A percentile compares a stretch with the other conserved stretches of the same genome.
phyloP scores from a whole-genome alignment of 2,329 filamentous ascomycete species.

The Sclerotinia minor region DNA sequence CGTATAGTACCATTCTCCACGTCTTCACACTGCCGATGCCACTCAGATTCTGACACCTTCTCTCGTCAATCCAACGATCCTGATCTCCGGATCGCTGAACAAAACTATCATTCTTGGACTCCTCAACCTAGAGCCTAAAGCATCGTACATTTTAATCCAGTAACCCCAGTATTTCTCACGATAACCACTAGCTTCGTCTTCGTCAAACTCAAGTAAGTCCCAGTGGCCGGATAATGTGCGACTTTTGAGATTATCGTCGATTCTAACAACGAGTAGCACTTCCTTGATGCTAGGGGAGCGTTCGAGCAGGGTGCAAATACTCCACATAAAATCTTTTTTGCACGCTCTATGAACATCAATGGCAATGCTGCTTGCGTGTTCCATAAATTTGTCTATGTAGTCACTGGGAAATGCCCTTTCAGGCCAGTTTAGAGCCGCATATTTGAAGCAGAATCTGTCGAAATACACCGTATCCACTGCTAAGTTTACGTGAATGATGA shows the following conservation, averaged over 20 bases:
- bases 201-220: background rate
- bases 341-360: background rate
- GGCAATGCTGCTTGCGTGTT: background rate
- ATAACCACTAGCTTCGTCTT: background rate
- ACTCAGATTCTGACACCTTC: background rate
- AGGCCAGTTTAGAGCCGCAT: too few relatives aligned
- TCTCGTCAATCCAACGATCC: background rate
- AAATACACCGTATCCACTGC: background rate
- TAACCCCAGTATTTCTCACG: background rate
- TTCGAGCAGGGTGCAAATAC: background rate
- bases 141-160: background rate
- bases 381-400: background rate
- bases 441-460: background rate
- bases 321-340: fast-evolving
- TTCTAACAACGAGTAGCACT: background rate
- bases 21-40: too few relatives aligned
- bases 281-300: background rate
- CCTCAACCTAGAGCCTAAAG: background rate
- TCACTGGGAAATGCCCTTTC: background rate
- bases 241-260: background rate
- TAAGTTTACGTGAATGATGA: background rate
- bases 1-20: too few relatives aligned
- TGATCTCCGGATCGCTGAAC: background rate
- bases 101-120: too few relatives aligned
- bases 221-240: background rate